Evolutionary conservation across 2,329 filamentous ascomycete species (phyloP).

Genomic region (Penicillium sp.): DNA sequence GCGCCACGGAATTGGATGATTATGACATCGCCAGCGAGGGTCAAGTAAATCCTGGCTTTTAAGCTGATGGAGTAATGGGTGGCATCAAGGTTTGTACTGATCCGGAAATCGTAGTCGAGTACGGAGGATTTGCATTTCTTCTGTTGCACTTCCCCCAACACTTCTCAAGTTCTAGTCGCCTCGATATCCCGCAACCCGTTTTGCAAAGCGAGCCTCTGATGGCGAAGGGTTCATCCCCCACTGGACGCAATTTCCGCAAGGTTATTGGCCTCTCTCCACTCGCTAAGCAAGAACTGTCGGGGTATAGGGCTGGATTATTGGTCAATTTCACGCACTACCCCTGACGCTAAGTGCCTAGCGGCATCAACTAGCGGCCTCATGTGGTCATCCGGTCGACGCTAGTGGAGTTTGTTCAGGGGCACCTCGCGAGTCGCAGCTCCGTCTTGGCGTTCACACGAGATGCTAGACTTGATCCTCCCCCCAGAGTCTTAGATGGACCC

Average conservation of each 20-base stretch:
- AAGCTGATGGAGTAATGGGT: not conserved
- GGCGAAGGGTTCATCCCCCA: constrained; percentile 2
- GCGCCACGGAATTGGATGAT: not conserved
- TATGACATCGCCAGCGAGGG: not conserved
- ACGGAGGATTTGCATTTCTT: not conserved
- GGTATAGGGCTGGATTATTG: constrained; percentile 14
- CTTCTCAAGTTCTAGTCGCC: not conserved
- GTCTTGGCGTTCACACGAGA: not conserved
- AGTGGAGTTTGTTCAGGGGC: constrained; percentile 18
- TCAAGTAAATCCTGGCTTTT: not conserved
- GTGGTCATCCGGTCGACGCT: constrained; percentile 6
- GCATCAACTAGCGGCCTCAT: constrained; percentile 10
- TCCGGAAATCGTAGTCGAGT: no score
- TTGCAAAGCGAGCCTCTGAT: not conserved
- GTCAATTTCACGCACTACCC: constrained; percentile 11
- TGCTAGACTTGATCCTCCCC: not conserved
- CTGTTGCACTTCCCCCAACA: not conserved
- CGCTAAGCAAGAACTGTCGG: constrained; percentile 27
- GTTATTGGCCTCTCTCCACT: constrained; percentile 18
- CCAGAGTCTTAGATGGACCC: not conserved
- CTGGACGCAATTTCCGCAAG: constrained; percentile 5
- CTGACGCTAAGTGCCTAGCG: constrained; percentile 20
- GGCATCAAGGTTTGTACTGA: no score
- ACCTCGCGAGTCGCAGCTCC: not conserved
- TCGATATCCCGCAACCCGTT: not conserved